Evolutionary conservation across 306 rosid species (phyloP).

Genomic region (Pyrus pyrifolia): DNA sequence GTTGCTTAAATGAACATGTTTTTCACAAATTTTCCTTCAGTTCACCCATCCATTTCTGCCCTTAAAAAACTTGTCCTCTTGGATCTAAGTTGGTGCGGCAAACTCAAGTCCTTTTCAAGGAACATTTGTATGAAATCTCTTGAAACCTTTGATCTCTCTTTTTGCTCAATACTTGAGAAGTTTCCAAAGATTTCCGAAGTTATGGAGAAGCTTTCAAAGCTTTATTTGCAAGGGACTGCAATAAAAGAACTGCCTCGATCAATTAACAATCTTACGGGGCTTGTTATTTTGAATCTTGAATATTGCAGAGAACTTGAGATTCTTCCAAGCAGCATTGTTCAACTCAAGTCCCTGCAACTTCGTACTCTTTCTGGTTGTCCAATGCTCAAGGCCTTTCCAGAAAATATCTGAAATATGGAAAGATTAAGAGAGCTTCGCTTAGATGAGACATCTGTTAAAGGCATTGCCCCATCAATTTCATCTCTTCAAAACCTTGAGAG

Average conservation of each 20-base stretch:
- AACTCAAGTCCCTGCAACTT: not conserved
- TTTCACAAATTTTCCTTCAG: no score
- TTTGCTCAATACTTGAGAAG: not conserved
- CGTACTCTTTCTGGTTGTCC: not conserved
- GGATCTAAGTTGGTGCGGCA: not conserved
- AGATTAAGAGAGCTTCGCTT: no score
- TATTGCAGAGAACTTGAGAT: not conserved
- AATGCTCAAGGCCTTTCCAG: no score
- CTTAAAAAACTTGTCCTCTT: not conserved
- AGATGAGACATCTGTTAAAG: no score
- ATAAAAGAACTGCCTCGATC: not conserved
- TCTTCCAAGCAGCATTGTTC: constrained; percentile 1
- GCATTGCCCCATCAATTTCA: no score
- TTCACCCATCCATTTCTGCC: not conserved
- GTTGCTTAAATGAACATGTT: no score
- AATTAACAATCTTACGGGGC: not conserved
- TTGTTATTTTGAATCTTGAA: not conserved
- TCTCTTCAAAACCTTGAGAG: no score
- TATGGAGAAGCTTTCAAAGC: not conserved
- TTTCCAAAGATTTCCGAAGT: constrained; percentile 3
- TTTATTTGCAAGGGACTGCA: not conserved
- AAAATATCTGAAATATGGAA: no score
- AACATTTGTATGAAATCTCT: not conserved
- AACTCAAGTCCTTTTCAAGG: not conserved
- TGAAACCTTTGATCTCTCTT: not conserved